Percentiles rank a stretch among this genome's conserved stretches.
Evolutionary conservation across 2,329 filamentous ascomycete species (phyloP).

Genomic region (Sporothrix brasiliensis): DNA sequence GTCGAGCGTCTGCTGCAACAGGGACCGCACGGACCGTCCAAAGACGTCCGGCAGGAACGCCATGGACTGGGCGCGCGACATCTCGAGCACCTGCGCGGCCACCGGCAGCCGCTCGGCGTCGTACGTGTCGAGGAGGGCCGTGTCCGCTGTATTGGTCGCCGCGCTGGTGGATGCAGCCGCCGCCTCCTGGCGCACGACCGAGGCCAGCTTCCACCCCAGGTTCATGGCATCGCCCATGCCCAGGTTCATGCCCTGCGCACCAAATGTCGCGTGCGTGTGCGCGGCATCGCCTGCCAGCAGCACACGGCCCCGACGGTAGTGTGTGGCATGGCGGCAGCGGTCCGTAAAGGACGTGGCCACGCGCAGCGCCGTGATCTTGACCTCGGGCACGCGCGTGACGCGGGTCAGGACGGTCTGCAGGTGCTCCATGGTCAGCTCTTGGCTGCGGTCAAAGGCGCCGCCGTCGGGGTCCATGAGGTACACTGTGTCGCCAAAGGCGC

Average conservation of each 20-base stretch:
- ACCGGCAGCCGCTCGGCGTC: conserved; percentile 52
- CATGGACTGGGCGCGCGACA: conserved; percentile 45
- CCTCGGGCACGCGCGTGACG: conserved; percentile 36
- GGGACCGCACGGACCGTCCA: conserved; percentile 38
- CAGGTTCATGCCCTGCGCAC: conserved; percentile 56
- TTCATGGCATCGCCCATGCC: conserved; percentile 56
- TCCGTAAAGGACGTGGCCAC: conserved; percentile 39
- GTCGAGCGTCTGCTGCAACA: conserved; percentile 40
- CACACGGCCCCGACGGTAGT: conserved; percentile 48
- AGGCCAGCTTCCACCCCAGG: conserved; percentile 54
- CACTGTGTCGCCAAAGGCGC: conserved; percentile 10
- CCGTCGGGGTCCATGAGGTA: conserved; percentile 37
- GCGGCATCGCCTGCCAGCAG: conserved; percentile 56
- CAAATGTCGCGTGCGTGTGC: conserved; percentile 53
- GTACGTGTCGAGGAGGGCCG: conserved; percentile 51
- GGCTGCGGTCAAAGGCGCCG: conserved; percentile 35
- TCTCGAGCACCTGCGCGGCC: conserved; percentile 43
- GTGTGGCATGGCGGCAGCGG: conserved; percentile 40
- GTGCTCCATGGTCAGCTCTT: conserved; percentile 34
- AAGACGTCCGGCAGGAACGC: conserved; percentile 41
- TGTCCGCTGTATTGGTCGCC: background rate
- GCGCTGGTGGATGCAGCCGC: background rate
- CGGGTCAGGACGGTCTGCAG: conserved; percentile 37
- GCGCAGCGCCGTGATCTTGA: conserved; percentile 39
- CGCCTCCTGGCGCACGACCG: conserved; percentile 41